These are phyloP conservation scores for Fraxinus greggii DNA, from an alignment of 305 asterid genomes.

Conservation along the genomic window DNA sequence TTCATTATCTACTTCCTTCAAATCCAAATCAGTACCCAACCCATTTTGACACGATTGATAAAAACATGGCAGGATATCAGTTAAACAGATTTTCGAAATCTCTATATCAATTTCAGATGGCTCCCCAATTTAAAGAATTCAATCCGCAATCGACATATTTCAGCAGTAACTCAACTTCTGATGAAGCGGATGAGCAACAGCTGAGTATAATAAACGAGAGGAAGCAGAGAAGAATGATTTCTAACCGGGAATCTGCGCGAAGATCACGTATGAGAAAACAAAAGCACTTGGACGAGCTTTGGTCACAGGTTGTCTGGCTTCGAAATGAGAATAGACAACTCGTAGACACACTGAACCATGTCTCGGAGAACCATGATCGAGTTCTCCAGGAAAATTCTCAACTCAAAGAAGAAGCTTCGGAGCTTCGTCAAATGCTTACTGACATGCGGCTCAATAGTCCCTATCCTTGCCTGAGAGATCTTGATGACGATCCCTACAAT, in stretches of 20 bases:
- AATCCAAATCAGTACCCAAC: constrained; percentile 50
- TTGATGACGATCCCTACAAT: constrained; percentile 53
- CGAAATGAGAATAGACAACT: constrained; percentile 81
- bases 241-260: constrained; percentile 88
- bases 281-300: constrained; percentile 85
- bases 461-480: constrained; percentile 45
- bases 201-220: constrained; percentile 71
- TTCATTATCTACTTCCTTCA: constrained; percentile 55
- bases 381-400: constrained; percentile 61
- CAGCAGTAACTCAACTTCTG: constrained; percentile 90
- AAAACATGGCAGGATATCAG: constrained; percentile 44
- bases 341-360: constrained; percentile 60
- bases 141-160: constrained; percentile 51
- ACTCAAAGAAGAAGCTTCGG: constrained; percentile 67
- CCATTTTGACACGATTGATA: constrained; percentile 35
- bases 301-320: constrained; percentile 92
- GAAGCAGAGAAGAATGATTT: constrained; percentile 84
- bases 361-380: constrained; percentile 53
- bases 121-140: constrained; percentile 60
- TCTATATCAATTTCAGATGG: constrained; percentile 39
- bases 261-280: constrained; percentile 94
- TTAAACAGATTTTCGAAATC: constrained; percentile 50
- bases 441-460: constrained; percentile 61
- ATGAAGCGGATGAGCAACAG: constrained; percentile 84
- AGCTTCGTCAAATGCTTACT: constrained; percentile 67